These are phyloP conservation scores for Arabis alpina DNA, from an alignment of 345 rosid species.

Conservation along the genomic window DNA sequence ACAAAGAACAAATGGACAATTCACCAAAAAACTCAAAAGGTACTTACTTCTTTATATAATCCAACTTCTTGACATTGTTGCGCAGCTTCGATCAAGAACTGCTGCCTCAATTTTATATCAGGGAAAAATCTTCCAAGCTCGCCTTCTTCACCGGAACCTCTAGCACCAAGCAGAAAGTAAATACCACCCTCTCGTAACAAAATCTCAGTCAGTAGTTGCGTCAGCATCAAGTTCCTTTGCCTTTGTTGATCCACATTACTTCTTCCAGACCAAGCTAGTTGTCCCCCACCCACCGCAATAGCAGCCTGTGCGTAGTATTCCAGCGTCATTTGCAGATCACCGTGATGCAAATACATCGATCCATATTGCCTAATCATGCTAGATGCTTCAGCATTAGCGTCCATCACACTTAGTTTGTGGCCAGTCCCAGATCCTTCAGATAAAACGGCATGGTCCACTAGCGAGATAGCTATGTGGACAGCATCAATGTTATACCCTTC, in stretches of 20 bases:
- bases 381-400: slow-evolving; percentile 79
- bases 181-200: slow-evolving; percentile 81
- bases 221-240: slow-evolving; percentile 76
- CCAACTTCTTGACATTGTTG: slow-evolving; percentile 79
- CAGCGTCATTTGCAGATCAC: slow-evolving; percentile 67
- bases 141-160: slow-evolving; percentile 86
- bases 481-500: slow-evolving; percentile 81
- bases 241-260: slow-evolving; percentile 76
- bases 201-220: slow-evolving; percentile 79
- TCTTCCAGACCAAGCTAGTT: slow-evolving; percentile 74
- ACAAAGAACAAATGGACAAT: slow-evolving; percentile 6
- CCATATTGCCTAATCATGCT: slow-evolving; percentile 86
- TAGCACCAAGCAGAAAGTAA: slow-evolving; percentile 71
- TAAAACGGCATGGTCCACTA: slow-evolving; percentile 74
- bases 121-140: slow-evolving; percentile 67
- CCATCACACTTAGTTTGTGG: slow-evolving; percentile 68
- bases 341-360: slow-evolving; percentile 63
- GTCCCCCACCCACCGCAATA: slow-evolving; percentile 84
- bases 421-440: slow-evolving; percentile 62
- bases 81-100: slow-evolving; percentile 81
- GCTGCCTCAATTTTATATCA: slow-evolving; percentile 62
- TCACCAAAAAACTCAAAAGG: slow-evolving; percentile 29
- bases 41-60: slow-evolving; percentile 67
- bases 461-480: slow-evolving; percentile 69
- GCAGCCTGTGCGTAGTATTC: slow-evolving; percentile 96